Base-by-base conservation (phyloP, 108 stramenopile species). In the Chaetoceros muelleri region DNA sequence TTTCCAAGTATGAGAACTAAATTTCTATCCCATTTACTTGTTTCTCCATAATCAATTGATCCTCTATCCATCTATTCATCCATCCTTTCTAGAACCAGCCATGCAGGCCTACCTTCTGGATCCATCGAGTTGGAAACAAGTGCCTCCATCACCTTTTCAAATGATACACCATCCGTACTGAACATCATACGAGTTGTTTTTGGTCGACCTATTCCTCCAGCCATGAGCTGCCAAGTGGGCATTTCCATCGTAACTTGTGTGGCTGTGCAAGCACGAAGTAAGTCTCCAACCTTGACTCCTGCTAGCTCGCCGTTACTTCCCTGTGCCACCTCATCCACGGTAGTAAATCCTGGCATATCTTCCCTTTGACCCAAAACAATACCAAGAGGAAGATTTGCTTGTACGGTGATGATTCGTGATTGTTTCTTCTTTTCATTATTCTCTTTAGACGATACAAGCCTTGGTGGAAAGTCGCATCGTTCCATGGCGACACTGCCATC, bases 221-320 rank as follows among this genome's bases (percentile, higher is more conserved):
- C 84, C 46, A 90, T 64, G 24, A 81, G 40, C 54, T 90, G 87
- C 87, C 87, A 90, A 0, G 79, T 85, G 2, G 87, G 84, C 25
- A 67, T 67, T 46, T 72, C 79, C 84, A 90, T 85, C 16, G 78
- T 71, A 24, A 71, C 58, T 56, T 70, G 63, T 57, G 82, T 84
- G 0, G 84, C 84, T 17, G 87, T 90, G 25, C 73, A 74, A 3
- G 82, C 87, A 40, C 84, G 72, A 0, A 90, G 34, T 23, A 85
- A 47, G 46, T 90, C 87, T 25, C 84, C 84, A 24, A 65, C 62
- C 64, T 70, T 58, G 17, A 81, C 30, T 22, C 81, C 84, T 24
- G 78, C 82, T 21, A 13, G 19, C 30, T 46, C 70, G 2, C 72
- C 87, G 59, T 90, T 79, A 1, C 73, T 63, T 3, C 58, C 69